Conservation (phyloP, 225 moss, liverwort and hornwort species). For the Neckera pumila region DNA sequence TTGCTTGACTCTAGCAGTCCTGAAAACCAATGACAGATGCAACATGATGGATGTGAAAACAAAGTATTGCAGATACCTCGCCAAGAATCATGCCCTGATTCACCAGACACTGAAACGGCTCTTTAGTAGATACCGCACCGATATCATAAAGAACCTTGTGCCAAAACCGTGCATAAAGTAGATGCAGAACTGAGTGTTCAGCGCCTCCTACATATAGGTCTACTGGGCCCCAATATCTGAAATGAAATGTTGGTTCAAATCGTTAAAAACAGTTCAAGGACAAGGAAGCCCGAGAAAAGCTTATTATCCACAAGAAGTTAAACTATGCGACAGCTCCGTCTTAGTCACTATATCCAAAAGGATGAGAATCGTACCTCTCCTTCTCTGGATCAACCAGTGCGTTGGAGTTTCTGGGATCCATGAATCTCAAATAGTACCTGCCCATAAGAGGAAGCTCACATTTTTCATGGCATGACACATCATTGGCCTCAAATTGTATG, state of each 20-base stretch:
- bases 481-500: neutral
- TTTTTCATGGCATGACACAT: neutral
- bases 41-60: neutral
- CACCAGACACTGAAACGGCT: conserved; percentile 89
- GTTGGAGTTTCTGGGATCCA: conserved; percentile 75
- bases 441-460: neutral
- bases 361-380: conserved; percentile 43
- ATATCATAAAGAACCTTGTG: conserved; percentile 98
- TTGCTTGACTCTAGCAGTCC: neutral
- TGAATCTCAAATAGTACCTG: conserved; percentile 98
- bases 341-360: neutral
- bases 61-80: conserved; percentile 45
- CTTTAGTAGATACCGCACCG: conserved; percentile 89
- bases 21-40: neutral
- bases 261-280: neutral
- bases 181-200: conserved; percentile 89
- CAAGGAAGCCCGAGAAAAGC: neutral
- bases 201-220: conserved; percentile 93
- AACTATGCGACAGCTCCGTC: neutral
- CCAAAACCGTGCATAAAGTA: conserved; percentile 98
- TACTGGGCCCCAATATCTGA: conserved; percentile 94
- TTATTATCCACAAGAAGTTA: neutral
- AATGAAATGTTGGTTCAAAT: neutral
- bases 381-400: conserved; percentile 74
- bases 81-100: conserved; percentile 99